Base-by-base conservation (phyloP, 306 rosid genomes). In the Pyrus pyrifolia region DNA sequence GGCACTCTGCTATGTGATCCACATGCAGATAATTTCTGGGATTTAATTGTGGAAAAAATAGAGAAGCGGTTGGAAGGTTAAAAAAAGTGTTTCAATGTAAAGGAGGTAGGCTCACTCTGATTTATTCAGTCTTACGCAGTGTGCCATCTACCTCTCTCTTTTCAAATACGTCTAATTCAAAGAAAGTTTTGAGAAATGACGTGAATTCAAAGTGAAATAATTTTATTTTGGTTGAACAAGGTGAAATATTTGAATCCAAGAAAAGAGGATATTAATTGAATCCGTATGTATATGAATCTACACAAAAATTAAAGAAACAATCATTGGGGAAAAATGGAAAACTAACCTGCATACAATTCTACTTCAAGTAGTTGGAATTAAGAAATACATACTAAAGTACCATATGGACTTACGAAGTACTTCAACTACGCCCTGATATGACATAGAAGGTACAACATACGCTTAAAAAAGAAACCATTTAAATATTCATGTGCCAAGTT, bases 381-480 rank as follows among this genome's bases (percentile, higher is more conserved):
- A 10, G 40, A 65, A 73, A 40, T 30, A 71, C 40, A 42, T 15
- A 18, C 51, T 67, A 12, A 60, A 25, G 58, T 8, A 11, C 42
- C 29, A 17, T 5, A 40, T 45, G 21, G 23, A 42, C 9, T 61
- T 4, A 38, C 7, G 21, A 22, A 42, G 10, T 27, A 59, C 38
- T 58, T 33, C 65, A 71, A 17, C 21, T 33, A 4, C 13, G 2
- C 31, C 67, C 3, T 38, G 15, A 73, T 25, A 25, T 40, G 57
- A 40, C 57, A 73, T 58, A 22, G 60, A 17, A 23, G 55, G 40
- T 33, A 35, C 53, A 72, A 15, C 3, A 33, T n/a, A 33, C 10
- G 6, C 53, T 46, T 46, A 46, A 46, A 46, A 46, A 46, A 46
- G 91, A 79, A 95, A 97, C 97, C 98, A 95, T 84, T 83, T 90